Evolutionary conservation across 2,329 filamentous ascomycete genomes (phyloP), one percentile per base, ranked within the genome.

Genomic region (Exophiala sp.): DNA sequence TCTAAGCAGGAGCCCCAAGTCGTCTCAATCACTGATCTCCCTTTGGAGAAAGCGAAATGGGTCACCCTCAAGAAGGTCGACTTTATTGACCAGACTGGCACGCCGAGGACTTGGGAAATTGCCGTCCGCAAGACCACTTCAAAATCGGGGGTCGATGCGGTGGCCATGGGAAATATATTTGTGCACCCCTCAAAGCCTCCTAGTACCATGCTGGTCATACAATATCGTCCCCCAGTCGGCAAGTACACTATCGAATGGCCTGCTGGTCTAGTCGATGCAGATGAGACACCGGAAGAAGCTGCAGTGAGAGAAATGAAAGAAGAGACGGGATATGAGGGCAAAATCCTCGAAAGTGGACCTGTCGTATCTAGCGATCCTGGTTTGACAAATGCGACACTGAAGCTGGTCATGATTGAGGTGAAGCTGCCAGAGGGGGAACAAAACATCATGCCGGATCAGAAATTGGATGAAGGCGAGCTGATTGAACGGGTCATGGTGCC

Each of bases 311-410:
- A 84, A 67, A 69, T 84, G 46, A 80, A 75, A 57, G 82, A 85
- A 67, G 82, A 84, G 66, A 84, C 81, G 0, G 82, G 82, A 12
- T 84, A 83, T 64, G 75, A 83, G 59, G 84, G 80, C 42, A 71
- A 68, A 5, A 67, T 77, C 12, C 56, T 73, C 2, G 77, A 81
- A 66, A 81, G 78, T n/a, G 82, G 81, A 35, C 83, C 84, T 6
- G 77, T 85, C 48, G 86, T 88, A 73, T 86, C 83, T 52, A 82
- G 83, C 62, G 86, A 84, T 66, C 81, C 81, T 1, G 81, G 81
- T 20, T 71, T 85, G 73, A 81, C 75, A 54, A 80, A 75, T 52
- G 79, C 82, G 47, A 84, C 83, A 62, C 81, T 84, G 79, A 76
- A 81, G 70, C 69, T 84, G 57, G 81, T 78, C 52, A 81, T 80